Evolutionary conservation across 768 basidiomycete genomes (phyloP).

Genomic region (Agaricus subrufescens): DNA sequence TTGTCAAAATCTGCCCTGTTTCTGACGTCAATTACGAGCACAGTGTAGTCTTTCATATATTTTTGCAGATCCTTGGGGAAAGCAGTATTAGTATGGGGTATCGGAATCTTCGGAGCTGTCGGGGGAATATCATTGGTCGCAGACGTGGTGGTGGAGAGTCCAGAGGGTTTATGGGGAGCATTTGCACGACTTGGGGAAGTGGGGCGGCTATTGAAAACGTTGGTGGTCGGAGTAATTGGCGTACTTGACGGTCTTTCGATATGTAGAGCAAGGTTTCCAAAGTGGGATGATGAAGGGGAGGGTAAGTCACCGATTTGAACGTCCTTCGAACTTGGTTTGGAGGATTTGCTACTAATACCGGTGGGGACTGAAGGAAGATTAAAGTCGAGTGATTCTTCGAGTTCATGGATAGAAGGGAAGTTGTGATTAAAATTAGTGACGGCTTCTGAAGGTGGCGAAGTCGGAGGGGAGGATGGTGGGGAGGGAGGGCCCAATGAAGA

Average conservation of each 20-base stretch:
- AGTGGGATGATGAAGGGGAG: slow-evolving; percentile 22
- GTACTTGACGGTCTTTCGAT: slow-evolving; percentile 66
- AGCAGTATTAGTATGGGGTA: slow-evolving; percentile 59
- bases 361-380: slow-evolving; percentile 47
- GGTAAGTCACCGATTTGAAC: slow-evolving; percentile 22
- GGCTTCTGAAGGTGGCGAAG: slow-evolving; percentile 44
- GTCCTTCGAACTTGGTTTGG: slow-evolving; percentile 18
- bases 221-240: slow-evolving; percentile 55
- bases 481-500: slow-evolving; percentile 75
- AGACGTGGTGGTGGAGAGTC: slow-evolving; percentile 26
- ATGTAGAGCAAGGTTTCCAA: slow-evolving; percentile 35
- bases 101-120: slow-evolving; percentile 21
- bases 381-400: slow-evolving; percentile 52
- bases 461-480: slow-evolving; percentile 57
- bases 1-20: slow-evolving; percentile 69
- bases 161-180: slow-evolving; percentile 25
- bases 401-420: slow-evolving; percentile 78
- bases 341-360: slow-evolving; percentile 25
- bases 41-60: slow-evolving; percentile 53
- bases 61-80: slow-evolving; percentile 53
- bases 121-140: slow-evolving; percentile 25
- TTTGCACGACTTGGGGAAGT: slow-evolving; percentile 43
- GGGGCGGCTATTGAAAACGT: slow-evolving; percentile 57
- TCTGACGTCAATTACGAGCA: slow-evolving; percentile 83
- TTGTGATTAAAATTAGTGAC: slow-evolving; percentile 51